These are phyloP conservation scores for Angophora floribunda DNA, from an alignment of 345 rosid species.

Conservation along the genomic window DNA sequence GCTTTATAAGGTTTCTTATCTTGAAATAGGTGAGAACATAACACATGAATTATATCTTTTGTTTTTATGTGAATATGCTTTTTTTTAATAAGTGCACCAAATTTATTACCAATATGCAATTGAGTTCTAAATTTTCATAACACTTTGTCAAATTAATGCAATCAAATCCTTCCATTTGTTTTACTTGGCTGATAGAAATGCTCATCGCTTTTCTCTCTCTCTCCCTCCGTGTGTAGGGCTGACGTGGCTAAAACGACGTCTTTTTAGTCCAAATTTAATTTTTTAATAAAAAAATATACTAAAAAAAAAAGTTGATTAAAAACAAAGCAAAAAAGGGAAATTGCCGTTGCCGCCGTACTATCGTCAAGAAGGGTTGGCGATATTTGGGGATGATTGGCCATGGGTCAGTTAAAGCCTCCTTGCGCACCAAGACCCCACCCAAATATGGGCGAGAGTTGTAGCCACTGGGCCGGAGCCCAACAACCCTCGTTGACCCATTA, in stretches of 20 bases:
- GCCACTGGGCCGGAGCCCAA: accelerated
- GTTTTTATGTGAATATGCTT: too few species aligned
- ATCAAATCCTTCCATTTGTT: too few species aligned
- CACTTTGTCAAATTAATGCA: accelerated
- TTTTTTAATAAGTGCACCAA: neutral
- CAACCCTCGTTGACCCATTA: accelerated
- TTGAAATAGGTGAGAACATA: neutral
- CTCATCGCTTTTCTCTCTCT: accelerated
- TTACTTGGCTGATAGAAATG: neutral
- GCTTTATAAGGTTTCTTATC: neutral
- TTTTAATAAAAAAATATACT: too few species aligned
- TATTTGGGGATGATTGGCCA: neutral
- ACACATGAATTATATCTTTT: neutral
- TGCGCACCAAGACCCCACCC: accelerated
- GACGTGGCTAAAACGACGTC: neutral
- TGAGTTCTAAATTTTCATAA: neutral
- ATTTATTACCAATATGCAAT: too few species aligned
- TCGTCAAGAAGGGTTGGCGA: neutral
- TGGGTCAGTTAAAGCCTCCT: neutral
- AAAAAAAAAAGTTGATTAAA: too few species aligned
- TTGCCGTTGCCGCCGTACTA: accelerated
- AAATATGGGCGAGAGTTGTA: neutral
- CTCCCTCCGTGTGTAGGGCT: neutral
- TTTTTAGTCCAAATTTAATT: too few species aligned
- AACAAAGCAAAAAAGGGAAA: too few species aligned